Percentiles rank a stretch among this genome's conserved stretches.
phyloP scores from a whole-genome alignment of 352 stramenopile genomes.

The Phytophthora aleatoria region DNA sequence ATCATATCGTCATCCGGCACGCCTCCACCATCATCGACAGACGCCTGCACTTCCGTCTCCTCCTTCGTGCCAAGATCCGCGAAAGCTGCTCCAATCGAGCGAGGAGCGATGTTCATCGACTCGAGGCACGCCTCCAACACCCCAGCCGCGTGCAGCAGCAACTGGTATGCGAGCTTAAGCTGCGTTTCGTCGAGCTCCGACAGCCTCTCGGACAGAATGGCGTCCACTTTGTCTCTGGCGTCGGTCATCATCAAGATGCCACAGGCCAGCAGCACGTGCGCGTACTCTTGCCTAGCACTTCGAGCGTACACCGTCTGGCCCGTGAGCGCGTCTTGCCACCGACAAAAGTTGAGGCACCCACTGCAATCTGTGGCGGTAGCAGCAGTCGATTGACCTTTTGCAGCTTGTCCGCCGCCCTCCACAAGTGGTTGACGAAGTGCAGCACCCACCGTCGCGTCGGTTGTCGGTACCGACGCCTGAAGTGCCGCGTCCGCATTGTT shows the following conservation, averaged over 20 bases:
- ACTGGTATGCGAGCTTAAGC: constrained; percentile 74
- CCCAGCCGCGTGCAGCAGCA: constrained; percentile 60
- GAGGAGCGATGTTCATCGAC: constrained; percentile 40
- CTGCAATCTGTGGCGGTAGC: constrained; percentile 26
- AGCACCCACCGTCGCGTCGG: constrained; percentile 3
- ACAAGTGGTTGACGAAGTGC: constrained; percentile 52
- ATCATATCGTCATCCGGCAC: constrained; percentile 47
- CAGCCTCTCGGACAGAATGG: constrained; percentile 40
- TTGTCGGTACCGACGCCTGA: constrained; percentile 12
- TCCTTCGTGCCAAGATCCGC: constrained; percentile 36
- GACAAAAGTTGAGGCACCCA: constrained; percentile 56
- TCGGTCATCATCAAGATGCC: constrained; percentile 52
- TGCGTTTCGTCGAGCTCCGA: constrained; percentile 61
- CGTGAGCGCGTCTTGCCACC: constrained; percentile 60
- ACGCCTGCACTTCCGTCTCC: constrained; percentile 2
- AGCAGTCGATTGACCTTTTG: neutral
- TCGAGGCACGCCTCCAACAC: constrained; percentile 58
- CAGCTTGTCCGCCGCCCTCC: constrained; percentile 4
- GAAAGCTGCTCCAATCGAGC: constrained; percentile 36
- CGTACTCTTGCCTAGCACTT: constrained; percentile 62
- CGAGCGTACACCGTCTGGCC: constrained; percentile 45
- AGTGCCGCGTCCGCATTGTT: neutral
- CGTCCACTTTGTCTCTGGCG: constrained; percentile 50
- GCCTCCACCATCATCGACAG: neutral
- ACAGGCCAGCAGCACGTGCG: constrained; percentile 53